Base-by-base conservation (phyloP, 2,329 filamentous ascomycete species). In the Purpureocillium takamizusanense region DNA sequence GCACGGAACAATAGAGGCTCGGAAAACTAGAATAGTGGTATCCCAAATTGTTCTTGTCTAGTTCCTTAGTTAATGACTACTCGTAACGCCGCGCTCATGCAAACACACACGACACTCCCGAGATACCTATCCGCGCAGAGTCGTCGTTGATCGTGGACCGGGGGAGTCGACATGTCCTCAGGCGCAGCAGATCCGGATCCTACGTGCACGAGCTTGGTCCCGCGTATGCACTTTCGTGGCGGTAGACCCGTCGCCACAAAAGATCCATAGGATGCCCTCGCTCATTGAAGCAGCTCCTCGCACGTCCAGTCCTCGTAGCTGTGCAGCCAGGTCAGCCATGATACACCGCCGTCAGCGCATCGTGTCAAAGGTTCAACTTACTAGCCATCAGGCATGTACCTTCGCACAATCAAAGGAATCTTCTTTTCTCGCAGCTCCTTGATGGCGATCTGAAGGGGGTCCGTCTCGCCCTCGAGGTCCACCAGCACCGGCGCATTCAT, bases 301-400 rank as follows among this genome's bases (percentile, higher is more conserved):
- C 89, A 95, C 28, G 89, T 94, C 92, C 92, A 98, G 63, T 98
- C 92, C 74, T 98, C 92, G 64, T 97, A 97, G 69, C 85, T 90
- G 49, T 10, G 21, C n/a, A 25, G 10, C 21, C 21, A 25, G 21
- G 21, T 25, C 21, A 25, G 21, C 30, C 13, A 17, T 23, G 40
- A 53, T 37, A 48, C 49, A 29, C 17, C 31, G 11, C 7, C 12
- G 16, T 11, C 16, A 21, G 2, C 15, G 14, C 7, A 15, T 4
- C 5, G 13, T 30, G 11, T 12, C 28, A 13, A 12, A 16, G 5
- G 13, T 15, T n/a, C n/a, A 13, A 76, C 86, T 72, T 73, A 94
- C 86, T 78, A 95, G 69, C 92, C 92, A 67, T 98, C 92, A 16
- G 92, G 92, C 59, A 98, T 76, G 67, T 97, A 98, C 57, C 92